Evolutionary conservation across 495 filamentous ascomycete genomes (phyloP).

Genomic region (Hypoxylon rickii): DNA sequence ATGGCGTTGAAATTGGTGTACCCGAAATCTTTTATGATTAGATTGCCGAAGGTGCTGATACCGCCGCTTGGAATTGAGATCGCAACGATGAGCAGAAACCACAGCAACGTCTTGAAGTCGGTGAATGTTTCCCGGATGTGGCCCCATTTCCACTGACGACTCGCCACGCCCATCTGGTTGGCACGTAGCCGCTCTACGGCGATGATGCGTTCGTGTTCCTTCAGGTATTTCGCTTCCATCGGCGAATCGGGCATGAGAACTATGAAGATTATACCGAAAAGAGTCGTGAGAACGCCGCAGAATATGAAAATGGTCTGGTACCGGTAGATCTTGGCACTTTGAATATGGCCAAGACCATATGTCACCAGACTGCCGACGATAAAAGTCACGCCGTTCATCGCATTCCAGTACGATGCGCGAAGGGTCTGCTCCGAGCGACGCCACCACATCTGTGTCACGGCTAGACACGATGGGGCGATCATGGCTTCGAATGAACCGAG

Average conservation of each 20-base stretch:
- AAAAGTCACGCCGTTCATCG: slow-evolving; percentile 56
- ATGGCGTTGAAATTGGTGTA: slow-evolving; percentile 64
- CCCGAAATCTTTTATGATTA: slow-evolving; percentile 66
- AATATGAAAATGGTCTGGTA: slow-evolving; percentile 67
- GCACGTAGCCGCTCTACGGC: slow-evolving; percentile 59
- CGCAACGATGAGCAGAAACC: slow-evolving; percentile 63
- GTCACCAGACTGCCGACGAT: slow-evolving; percentile 57
- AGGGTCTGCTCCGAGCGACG: slow-evolving; percentile 56
- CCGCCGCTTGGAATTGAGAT: slow-evolving; percentile 55
- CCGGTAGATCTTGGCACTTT: slow-evolving; percentile 54
- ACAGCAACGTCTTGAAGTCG: slow-evolving; percentile 70
- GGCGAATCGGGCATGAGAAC: slow-evolving; percentile 65
- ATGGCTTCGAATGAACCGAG: slow-evolving; percentile 50
- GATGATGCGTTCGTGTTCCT: slow-evolving; percentile 61
- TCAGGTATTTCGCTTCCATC: slow-evolving; percentile 62
- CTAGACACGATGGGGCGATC: slow-evolving; percentile 54
- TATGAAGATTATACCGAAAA: slow-evolving; percentile 43
- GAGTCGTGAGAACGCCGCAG: slow-evolving; percentile 52
- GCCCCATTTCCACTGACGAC: slow-evolving; percentile 48
- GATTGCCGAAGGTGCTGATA: slow-evolving; percentile 66
- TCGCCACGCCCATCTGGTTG: slow-evolving; percentile 53
- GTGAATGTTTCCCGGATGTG: slow-evolving; percentile 62
- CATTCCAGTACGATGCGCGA: slow-evolving; percentile 55
- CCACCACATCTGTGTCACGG: slow-evolving; percentile 63
- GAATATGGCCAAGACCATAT: slow-evolving; percentile 64